Evolutionary conservation across 768 basidiomycete genomes (phyloP), one percentile per base, ranked within the genome.

Genomic region (Leccinum olivaceopallidum): DNA sequence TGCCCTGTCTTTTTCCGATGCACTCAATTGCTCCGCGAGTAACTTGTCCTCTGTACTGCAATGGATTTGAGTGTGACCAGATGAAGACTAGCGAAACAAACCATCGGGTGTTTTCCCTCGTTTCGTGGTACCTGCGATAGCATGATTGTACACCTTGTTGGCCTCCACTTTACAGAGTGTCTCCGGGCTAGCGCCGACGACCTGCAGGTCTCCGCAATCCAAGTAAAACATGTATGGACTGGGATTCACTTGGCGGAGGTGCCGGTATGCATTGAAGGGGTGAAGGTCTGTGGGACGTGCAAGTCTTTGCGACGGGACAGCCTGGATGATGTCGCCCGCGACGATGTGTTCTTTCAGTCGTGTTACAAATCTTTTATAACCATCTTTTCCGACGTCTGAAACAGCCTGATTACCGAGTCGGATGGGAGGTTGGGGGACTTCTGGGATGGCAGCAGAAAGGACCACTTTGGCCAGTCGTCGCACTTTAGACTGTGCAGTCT

Each of bases 221-320:
- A 99, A 74, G 72, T 95, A 99, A 77, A 95, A 99, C 95, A 97
- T 98, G 76, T 99, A 98, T 16, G 97, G 97, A 57, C 94, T 96
- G 1, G 97, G 97, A 68, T 99, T 99, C 62, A 98, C 85, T 68
- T 95, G 89, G 50, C 97, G 88, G 50, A 99, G 81, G 57, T 93
- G 91, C 54, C 97, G 82, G 71, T 98, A 99, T 7, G 89, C 94
- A 77, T 98, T 99, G 81, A 99, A 99, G 2, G 97, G 96, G 73
- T 98, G 94, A 20, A 99, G 79, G 20, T 83, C 73, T 0, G 97
- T 98, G 37, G 90, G 89, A 36, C 94, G 85, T 14, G 92, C 79
- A 32, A 98, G 79, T 30, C 95, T 82, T 73, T 98, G 97, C 10
- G 94, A 95, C 8, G 97, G 97, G 7, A 99, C 97, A 2, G 97